Evolutionary conservation across 768 basidiomycete genomes (phyloP), one percentile per base, ranked within the genome.

Genomic region (Lentinula lateritia): DNA sequence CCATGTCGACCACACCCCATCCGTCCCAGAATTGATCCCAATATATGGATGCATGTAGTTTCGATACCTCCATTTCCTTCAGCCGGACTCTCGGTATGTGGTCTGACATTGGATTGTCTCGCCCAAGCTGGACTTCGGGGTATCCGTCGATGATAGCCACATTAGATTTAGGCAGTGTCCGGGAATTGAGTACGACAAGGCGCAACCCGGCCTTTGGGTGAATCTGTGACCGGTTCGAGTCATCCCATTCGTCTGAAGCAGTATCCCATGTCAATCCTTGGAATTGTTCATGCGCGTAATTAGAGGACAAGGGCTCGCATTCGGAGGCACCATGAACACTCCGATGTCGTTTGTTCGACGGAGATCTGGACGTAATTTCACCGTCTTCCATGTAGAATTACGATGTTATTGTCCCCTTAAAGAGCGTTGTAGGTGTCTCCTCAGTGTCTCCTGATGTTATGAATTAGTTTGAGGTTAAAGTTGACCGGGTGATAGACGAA

Each of bases 1-100:
- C 92, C 86, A 90, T 90, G 69, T 94, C 92, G 9, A 92, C 90
- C 35, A 90, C 74, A 2, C 82, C 80, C 91, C 91, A 93, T 61
- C 83, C 81, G 13, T 73, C 70, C 59, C 82, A 77, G 34, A 71
- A 70, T 38, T 75, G 74, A 69, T 92, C 86, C 87, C 86, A 92
- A 68, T 83, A 93, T 1, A 82, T 75, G 2, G 86, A 89, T 8
- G 90, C 87, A 67, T 94, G 92, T 58, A 88, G 65, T 72, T 93
- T 93, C 2, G 89, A 92, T 10, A 93, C 90, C 63, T 83, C 81
- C 86, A 94, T 88, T 74, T 93, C 91, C 72, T 89, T 91, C 39
- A 94, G 73, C 50, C 92, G 83, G 58, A 94, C 77, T 34, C 86
- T 80, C 10, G 90, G 88, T 5, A 73, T 83, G 10, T 75, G 73